Percentiles rank a stretch among this genome's conserved stretches.
Conservation (phyloP, 2,329 filamentous ascomycete species). For the Aspergillus sp. region DNA sequence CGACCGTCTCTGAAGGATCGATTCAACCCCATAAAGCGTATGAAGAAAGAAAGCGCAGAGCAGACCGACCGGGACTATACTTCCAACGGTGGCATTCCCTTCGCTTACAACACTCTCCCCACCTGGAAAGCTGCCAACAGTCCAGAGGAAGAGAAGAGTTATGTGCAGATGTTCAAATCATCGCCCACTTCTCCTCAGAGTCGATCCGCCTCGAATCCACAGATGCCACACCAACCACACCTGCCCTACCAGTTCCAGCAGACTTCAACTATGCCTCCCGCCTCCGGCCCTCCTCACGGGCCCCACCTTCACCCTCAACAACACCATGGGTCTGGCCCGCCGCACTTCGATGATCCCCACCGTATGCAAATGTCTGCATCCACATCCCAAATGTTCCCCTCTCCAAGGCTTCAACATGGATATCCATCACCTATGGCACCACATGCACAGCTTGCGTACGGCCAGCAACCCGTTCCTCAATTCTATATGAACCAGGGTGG, state of each 20-base stretch:
- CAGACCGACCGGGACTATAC: slow-evolving; percentile 63
- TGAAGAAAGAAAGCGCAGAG: slow-evolving; percentile 63
- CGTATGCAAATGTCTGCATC: slow-evolving; percentile 83
- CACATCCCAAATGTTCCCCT: slow-evolving; percentile 80
- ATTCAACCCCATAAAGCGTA: slow-evolving; percentile 67
- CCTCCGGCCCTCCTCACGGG: slow-evolving; percentile 72
- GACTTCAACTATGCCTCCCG: slow-evolving; percentile 64
- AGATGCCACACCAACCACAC: slow-evolving; percentile 79
- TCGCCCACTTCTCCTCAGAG: slow-evolving; percentile 70
- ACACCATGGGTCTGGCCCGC: slow-evolving; percentile 66
- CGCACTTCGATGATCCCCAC: slow-evolving; percentile 76
- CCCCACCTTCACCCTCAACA: slow-evolving; percentile 75
- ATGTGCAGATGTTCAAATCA: slow-evolving; percentile 75
- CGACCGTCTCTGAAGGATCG: slow-evolving; percentile 54
- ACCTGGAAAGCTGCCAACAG: slow-evolving; percentile 72
- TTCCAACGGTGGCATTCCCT: slow-evolving; percentile 78
- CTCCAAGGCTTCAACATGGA: slow-evolving; percentile 71
- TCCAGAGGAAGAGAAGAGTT: slow-evolving; percentile 75
- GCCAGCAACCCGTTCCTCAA: slow-evolving; percentile 70
- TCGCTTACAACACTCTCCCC: slow-evolving; percentile 78
- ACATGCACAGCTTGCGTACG: slow-evolving; percentile 68
- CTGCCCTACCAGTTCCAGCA: slow-evolving; percentile 80
- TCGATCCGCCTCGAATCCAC: slow-evolving; percentile 60
- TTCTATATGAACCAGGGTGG: slow-evolving; percentile 69
- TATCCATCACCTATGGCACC: slow-evolving; percentile 69